These are phyloP conservation scores for Mycena vulgaris DNA, from an alignment of 768 basidiomycete genomes.

Conservation along the genomic window DNA sequence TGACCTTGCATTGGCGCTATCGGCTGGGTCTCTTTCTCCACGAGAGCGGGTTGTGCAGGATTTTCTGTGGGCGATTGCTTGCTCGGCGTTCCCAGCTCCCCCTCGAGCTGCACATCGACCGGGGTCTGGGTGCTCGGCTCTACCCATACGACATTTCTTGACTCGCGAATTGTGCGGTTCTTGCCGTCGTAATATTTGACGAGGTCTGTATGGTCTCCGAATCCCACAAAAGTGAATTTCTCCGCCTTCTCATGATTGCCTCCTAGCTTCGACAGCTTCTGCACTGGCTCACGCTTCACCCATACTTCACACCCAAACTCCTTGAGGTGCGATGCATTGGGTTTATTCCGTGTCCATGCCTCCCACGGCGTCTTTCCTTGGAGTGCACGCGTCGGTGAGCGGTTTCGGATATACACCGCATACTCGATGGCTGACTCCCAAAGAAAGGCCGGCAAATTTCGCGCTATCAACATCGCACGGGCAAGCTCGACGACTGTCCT, in stretches of 20 bases:
- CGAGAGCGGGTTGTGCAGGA: slow-evolving; percentile 17
- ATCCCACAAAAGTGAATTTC: slow-evolving; percentile 36
- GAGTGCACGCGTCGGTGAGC: slow-evolving; percentile 32
- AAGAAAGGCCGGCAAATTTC: slow-evolving; percentile 36
- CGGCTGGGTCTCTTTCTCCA: slow-evolving; percentile 2
- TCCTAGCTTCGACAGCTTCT: slow-evolving; percentile 34
- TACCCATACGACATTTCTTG: slow-evolving; percentile 22
- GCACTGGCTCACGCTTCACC: slow-evolving; percentile 28
- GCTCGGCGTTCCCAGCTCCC: slow-evolving; percentile 23
- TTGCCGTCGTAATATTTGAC: slow-evolving; percentile 35
- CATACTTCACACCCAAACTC: slow-evolving; percentile 37
- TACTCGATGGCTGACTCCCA: slow-evolving; percentile 44
- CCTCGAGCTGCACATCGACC: slow-evolving; percentile 34
- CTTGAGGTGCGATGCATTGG: slow-evolving; percentile 27
- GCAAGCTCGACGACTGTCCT: slow-evolving; percentile 48
- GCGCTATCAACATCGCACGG: slow-evolving; percentile 50
- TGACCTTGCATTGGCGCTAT: neutral
- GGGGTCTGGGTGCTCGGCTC: slow-evolving; percentile 15
- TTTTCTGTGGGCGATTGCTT: slow-evolving; percentile 28
- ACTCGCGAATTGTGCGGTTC: slow-evolving; percentile 18
- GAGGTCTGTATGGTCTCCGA: slow-evolving; percentile 15
- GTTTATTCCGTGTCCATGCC: slow-evolving; percentile 28
- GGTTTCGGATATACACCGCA: slow-evolving; percentile 44
- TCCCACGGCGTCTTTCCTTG: slow-evolving; percentile 29
- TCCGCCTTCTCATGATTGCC: slow-evolving; percentile 24